Evolutionary conservation across 2,329 filamentous ascomycete species (phyloP), one percentile per base, ranked within the genome.

Genomic region (Cercospora nicotianae): DNA sequence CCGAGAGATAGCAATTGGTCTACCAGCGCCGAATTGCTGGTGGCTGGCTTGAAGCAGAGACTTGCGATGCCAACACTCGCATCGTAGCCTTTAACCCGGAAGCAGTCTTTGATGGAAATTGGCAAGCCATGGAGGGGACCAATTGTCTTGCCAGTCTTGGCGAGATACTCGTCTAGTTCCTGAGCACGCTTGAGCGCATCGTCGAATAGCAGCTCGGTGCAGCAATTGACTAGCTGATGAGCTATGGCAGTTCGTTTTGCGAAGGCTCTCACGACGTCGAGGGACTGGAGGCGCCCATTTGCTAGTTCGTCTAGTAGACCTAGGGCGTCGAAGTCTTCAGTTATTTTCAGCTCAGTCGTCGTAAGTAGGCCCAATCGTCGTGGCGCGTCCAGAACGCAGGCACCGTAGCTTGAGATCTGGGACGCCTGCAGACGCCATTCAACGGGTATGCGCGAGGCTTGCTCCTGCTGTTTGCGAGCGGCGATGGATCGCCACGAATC

Each of bases 321-420:
- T 5, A 79, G 79, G 8, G 82, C 82, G 75, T 87, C 83, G 69
- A 83, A 84, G 0, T 80, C 73, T 70, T 88, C 86, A 0, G 87
- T 89, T 60, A 89, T 87, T 0, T 79, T 75, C 20, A 88, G 74
- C 69, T 89, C 86, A 5, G 80, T 74, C 0, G 76, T n/a, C 1
- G 75, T 82, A 26, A 89, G 77, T 5, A 89, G 74, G 0, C 85
- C 85, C 71, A 85, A 85, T 60, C 79, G 79, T n/a, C 81, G 79
- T 2, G 86, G 86, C 9, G 87, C 77, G 30, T 83, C 77, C 62
- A 85, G 79, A 23, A 86, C 80, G 42, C 60, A 78, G 33, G 67
- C 69, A n/a, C 61, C 77, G 64, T 65, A 72, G 7, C 63, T 57
- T 72, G 65, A 72, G 45, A 62, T 48, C 33, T 63, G 59, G 20